Base-by-base conservation (phyloP, 305 asterid genomes). In the Plantago coronopus region DNA sequence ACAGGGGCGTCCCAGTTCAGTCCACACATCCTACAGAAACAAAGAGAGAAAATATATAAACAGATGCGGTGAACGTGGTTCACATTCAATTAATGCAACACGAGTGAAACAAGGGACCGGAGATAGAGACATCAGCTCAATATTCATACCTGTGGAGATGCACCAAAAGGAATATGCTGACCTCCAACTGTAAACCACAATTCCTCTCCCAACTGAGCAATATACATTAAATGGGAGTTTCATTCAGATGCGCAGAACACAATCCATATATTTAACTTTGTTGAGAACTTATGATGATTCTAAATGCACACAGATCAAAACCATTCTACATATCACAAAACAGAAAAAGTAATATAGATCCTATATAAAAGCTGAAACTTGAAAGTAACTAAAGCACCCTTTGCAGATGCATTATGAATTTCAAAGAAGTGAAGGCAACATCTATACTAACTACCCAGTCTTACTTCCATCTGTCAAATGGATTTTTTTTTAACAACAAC, bases 1-100 rank as follows among this genome's bases (percentile, higher is more conserved):
- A 48, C 95, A 81, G 14, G 97, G 97, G 22, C 95, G 85, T 25
- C 97, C 97, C 61, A 89, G 72, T 68, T 87, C 97, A 20, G 95
- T 85, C 96, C 97, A 87, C n/a, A 89, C 83, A 58, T 90, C 97
- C 97, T 90, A 63, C 62, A 68, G 48, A 73, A 65, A 64, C 27
- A 21, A 59, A 57, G 69, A 59, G 18, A 3, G 38, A 21, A 54
- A 53, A 42, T 37, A 20, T 62, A 34, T 9, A 34, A 34, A 34
- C 12, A 34, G 40, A 2, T 34, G 40, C 9, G 1, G 9, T 1
- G 40, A 34, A 34, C 12, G 40, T 7, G 7, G 40, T 34, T 34
- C 40, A 34, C 40, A 34, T 34, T 6, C 40, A 34, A 34, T 7
- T 6, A 8, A 34, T 34, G 7, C 40, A 7, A 34, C 40, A 34